phyloP scores from a whole-genome alignment of 129 eudicot species.

The Logfia minima region DNA sequence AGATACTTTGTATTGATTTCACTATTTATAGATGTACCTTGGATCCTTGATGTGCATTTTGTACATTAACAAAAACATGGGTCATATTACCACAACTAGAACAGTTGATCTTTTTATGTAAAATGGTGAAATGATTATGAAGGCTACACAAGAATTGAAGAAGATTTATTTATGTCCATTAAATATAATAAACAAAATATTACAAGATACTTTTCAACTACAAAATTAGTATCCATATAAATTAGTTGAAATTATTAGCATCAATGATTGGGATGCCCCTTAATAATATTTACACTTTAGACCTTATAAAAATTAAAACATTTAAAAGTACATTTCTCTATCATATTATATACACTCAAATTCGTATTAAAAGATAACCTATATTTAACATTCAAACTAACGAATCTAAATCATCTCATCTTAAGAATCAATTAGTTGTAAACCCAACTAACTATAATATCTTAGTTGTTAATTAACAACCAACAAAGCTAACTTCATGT shows the following conservation, averaged over 20 bases:
- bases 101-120: no score
- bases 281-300: no score
- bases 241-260: background rate
- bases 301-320: no score
- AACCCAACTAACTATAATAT: slow-evolving; percentile 11
- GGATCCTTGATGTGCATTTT: background rate
- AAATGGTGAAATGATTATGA: background rate
- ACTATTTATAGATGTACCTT: background rate
- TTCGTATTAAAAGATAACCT: background rate
- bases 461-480: slow-evolving; percentile 20
- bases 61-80: background rate
- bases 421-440: slow-evolving; percentile 30
- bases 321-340: background rate
- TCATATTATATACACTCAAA: background rate
- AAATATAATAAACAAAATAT: no score
- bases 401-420: slow-evolving; percentile 2
- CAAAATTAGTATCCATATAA: background rate
- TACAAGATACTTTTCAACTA: no score
- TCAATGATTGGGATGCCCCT: background rate
- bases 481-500: slow-evolving; percentile 6
- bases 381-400: slow-evolving; percentile 4
- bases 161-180: no score
- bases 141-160: background rate
- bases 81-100: no score
- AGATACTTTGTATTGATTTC: background rate